Base-by-base conservation (phyloP, 768 basidiomycete genomes). In the Leccinum subtestaceum region DNA sequence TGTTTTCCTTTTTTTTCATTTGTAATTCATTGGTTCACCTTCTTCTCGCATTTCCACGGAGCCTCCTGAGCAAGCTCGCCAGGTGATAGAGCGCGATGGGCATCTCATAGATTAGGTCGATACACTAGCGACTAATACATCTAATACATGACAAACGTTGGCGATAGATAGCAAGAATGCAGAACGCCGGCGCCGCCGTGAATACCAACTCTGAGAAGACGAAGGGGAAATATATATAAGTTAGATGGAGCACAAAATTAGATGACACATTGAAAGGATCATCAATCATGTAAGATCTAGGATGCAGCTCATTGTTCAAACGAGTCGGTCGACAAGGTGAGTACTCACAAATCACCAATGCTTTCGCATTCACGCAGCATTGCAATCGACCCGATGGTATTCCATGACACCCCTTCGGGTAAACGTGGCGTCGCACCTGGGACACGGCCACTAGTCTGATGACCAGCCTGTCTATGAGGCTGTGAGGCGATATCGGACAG, bases 401-500 rank as follows among this genome's bases (percentile, higher is more conserved):
- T 62, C 54, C 65, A 73, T 51, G 1, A 57, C 60, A 3, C 61
- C 54, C 36, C 60, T 52, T 5, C 70, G 72, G 0, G 60, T 70
- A 56, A 68, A 72, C 1, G 46, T 1, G 0, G n/a, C 4, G 2
- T 2, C 2, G 10, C 70, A 72, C 2, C 7, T 61, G 0, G 66
- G 57, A 29, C 70, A 72, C 0, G 70, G 62, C 67, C 21, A 21
- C 21, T 21, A 21, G 21, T 21, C 21, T 21, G 21, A 21, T 21
- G 21, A 21, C 21, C 21, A 21, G 21, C 21, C 21, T 21, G 21
- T 21, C 21, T 21, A 21, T 21, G 21, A 21, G 21, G 21, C 21
- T 21, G 21, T 21, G 21, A 21, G 21, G 21, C 21, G 21, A 21
- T 21, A 21, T 21, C 21, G 21, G 21, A 21, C 21, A 21, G 21